A percentile compares a stretch with the other conserved stretches of the same genome.
Conservation (phyloP, 257 asterid species). For the Przewalskia tangutica region DNA sequence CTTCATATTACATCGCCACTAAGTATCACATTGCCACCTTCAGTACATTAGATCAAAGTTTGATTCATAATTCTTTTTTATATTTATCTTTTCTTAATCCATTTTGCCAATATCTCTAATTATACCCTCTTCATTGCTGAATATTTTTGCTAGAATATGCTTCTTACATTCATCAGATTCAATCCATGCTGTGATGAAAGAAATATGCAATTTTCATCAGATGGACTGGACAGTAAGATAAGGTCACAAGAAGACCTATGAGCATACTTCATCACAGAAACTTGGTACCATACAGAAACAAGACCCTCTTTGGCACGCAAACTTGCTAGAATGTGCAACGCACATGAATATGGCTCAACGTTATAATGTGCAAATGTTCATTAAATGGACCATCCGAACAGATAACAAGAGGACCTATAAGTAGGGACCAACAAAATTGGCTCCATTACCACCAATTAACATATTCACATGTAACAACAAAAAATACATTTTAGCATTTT, state of each 20-base stretch:
- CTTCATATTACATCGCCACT: not conserved
- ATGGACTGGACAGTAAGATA: not conserved
- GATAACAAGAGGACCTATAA: not conserved
- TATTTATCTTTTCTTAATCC: not conserved
- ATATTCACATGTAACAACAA: conserved; percentile 14
- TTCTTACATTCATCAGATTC: not conserved
- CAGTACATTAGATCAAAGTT: not conserved
- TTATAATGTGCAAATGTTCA: not conserved
- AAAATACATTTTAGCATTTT: conserved; percentile 1
- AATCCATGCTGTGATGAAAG: not conserved
- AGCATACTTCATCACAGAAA: not conserved
- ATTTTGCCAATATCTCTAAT: not conserved
- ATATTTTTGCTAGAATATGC: not conserved
- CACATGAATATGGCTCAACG: not conserved
- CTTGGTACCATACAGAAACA: not conserved
- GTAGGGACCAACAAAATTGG: conserved; percentile 12
- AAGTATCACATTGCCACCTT: not conserved
- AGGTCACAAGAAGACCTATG: not conserved
- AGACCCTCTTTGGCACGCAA: not conserved
- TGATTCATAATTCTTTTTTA: not conserved
- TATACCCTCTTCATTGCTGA: not conserved
- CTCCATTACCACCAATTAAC: not conserved
- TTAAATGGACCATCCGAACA: not conserved
- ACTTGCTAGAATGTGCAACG: not conserved
- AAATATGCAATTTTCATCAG: not conserved